These are phyloP conservation scores for Sambucus nigra DNA, from an alignment of 129 eudicot species.

Conservation along the genomic window DNA sequence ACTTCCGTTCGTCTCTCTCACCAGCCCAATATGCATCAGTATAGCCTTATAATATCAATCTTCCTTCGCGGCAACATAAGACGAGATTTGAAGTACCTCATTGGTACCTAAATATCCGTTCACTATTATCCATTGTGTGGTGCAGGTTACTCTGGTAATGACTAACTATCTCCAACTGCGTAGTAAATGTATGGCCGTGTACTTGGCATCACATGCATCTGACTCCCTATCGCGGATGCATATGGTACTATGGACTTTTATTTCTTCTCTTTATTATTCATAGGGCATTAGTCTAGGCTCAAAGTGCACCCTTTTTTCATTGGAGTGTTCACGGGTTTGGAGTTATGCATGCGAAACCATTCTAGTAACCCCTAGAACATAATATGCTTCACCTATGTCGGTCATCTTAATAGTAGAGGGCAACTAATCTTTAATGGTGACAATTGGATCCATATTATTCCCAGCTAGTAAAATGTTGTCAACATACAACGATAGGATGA, in stretches of 20 bases:
- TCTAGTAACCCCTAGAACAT: constrained; percentile 6
- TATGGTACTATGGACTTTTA: neutral
- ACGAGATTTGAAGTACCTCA: too few species aligned
- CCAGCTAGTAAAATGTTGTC: constrained; percentile 1
- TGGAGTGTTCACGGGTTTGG: constrained; percentile 4
- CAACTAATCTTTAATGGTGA: neutral
- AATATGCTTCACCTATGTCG: constrained; percentile 7
- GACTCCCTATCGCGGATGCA: neutral
- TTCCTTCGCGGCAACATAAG: too few species aligned
- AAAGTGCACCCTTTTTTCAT: too few species aligned
- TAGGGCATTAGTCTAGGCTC: neutral
- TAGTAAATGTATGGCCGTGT: neutral
- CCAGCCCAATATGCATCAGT: too few species aligned
- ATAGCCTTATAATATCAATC: too few species aligned
- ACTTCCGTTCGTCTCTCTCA: too few species aligned
- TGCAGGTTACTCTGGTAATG: neutral
- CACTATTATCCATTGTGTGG: neutral
- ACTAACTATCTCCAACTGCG: neutral
- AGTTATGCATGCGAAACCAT: too few species aligned
- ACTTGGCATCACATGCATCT: constrained; percentile 2
- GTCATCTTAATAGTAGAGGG: constrained; percentile 8
- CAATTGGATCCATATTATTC: neutral
- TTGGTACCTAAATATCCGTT: constrained; percentile 3
- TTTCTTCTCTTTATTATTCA: neutral
- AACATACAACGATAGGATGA: neutral